Evolutionary conservation across 2,329 filamentous ascomycete genomes (phyloP).

Genomic region (Aspergillus carbonarius): DNA sequence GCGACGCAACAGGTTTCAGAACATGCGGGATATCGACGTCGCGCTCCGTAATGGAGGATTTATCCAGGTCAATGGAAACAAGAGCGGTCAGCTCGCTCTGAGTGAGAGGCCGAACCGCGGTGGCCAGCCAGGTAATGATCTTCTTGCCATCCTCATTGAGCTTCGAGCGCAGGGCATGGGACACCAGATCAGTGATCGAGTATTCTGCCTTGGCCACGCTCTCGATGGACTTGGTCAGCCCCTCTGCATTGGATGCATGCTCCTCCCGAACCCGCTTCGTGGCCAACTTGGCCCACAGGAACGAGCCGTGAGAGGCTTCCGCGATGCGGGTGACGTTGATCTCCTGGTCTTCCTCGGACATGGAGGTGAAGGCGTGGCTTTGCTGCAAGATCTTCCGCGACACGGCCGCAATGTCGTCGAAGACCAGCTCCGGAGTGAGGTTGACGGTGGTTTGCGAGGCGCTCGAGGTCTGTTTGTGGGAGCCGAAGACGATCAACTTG

Average conservation of each 20-base stretch:
- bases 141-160: constrained; percentile 31
- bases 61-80: constrained; percentile 31
- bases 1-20: constrained; percentile 29
- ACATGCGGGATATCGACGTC: constrained; percentile 23
- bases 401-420: constrained; percentile 38
- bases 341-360: constrained; percentile 36
- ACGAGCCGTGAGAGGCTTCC: constrained; percentile 37
- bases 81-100: constrained; percentile 32
- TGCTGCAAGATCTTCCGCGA: constrained; percentile 28
- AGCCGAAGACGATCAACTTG: constrained; percentile 31
- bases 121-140: constrained; percentile 39
- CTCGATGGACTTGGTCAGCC: constrained; percentile 29
- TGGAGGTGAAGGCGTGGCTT: constrained; percentile 21
- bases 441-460: constrained; percentile 20
- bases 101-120: constrained; percentile 35
- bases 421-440: constrained; percentile 32
- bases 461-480: constrained; percentile 19
- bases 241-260: constrained; percentile 18
- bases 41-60: constrained; percentile 26
- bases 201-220: constrained; percentile 24
- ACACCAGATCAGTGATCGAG: constrained; percentile 34
- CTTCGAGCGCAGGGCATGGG: constrained; percentile 23
- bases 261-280: constrained; percentile 32
- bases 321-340: constrained; percentile 31
- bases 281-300: constrained; percentile 42